Conservation (phyloP, 768 basidiomycete genomes). For the Tricholoma flavovirens region DNA sequence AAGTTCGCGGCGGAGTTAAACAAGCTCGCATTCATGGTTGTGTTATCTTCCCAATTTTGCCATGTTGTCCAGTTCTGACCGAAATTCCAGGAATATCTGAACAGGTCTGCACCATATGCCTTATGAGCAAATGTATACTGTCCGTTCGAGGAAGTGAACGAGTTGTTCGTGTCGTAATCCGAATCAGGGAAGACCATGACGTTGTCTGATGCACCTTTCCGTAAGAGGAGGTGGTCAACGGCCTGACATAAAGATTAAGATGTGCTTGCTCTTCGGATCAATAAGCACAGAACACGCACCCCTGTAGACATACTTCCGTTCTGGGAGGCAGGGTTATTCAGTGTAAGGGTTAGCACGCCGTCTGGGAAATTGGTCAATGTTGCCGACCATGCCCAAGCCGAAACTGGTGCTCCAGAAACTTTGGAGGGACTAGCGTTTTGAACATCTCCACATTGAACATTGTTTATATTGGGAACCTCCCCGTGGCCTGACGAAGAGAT, state of each 20-base stretch:
- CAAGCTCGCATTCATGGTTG: slow-evolving; percentile 51
- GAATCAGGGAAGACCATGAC: slow-evolving; percentile 82
- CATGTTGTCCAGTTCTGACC: slow-evolving; percentile 81
- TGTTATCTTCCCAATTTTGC: slow-evolving; percentile 71
- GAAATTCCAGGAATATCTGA: slow-evolving; percentile 85
- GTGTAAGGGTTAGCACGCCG: slow-evolving; percentile 70
- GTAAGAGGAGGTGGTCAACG: slow-evolving; percentile 72
- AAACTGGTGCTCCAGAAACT: slow-evolving; percentile 50
- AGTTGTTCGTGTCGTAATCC: slow-evolving; percentile 61
- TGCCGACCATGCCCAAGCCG: slow-evolving; percentile 68
- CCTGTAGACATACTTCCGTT: slow-evolving; percentile 43
- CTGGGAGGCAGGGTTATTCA: slow-evolving; percentile 49
- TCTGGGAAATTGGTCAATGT: slow-evolving; percentile 74
- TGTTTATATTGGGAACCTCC: slow-evolving; percentile 45
- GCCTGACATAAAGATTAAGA: slow-evolving; percentile 30
- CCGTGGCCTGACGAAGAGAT: slow-evolving; percentile 66
- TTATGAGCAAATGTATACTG: slow-evolving; percentile 75
- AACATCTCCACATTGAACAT: slow-evolving; percentile 44
- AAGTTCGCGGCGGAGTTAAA: slow-evolving; percentile 51
- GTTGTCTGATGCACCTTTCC: slow-evolving; percentile 73
- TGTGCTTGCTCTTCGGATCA: slow-evolving; percentile 1
- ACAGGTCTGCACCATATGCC: slow-evolving; percentile 81
- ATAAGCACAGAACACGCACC: slow-evolving; percentile 33
- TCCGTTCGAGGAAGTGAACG: slow-evolving; percentile 53
- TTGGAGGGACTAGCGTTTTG: slow-evolving; percentile 41